Percentiles rank a stretch among this genome's conserved stretches.
phyloP scores from a whole-genome alignment of 2,329 filamentous ascomycete genomes.

The Calonectria hongkongensis region DNA sequence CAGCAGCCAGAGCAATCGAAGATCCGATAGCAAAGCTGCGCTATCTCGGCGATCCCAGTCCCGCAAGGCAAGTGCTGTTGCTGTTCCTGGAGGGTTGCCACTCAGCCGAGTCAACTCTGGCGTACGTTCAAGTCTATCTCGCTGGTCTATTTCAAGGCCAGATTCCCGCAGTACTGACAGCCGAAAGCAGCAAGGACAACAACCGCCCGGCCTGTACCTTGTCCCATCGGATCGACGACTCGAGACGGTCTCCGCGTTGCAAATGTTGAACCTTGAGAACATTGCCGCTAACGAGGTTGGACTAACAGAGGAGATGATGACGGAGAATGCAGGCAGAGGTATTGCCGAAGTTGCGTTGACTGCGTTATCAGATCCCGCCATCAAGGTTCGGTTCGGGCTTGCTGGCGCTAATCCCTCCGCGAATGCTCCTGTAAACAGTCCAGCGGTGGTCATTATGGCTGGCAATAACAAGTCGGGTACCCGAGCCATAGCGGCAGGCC shows the following conservation, averaged over 20 bases:
- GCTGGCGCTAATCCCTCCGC: constrained; percentile 62
- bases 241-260: constrained; percentile 81
- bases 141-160: constrained; percentile 56
- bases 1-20: constrained; percentile 69
- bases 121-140: constrained; percentile 60
- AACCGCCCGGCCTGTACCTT: constrained; percentile 71
- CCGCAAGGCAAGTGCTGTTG: constrained; percentile 71
- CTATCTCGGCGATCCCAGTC: constrained; percentile 72
- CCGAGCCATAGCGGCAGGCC: constrained; percentile 87
- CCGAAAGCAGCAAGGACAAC: constrained; percentile 60
- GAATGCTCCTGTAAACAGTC: constrained; percentile 56
- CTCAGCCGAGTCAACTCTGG: constrained; percentile 70
- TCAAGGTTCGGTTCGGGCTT: constrained; percentile 70
- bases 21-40: constrained; percentile 72
- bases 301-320: constrained; percentile 91
- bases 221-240: constrained; percentile 74
- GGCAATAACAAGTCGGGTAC: constrained; percentile 96
- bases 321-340: constrained; percentile 91
- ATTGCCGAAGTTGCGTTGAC: constrained; percentile 89
- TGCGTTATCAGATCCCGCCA: constrained; percentile 78
- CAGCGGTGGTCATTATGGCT: constrained; percentile 83
- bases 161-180: constrained; percentile 59
- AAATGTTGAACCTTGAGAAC: constrained; percentile 95
- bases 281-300: constrained; percentile 92
- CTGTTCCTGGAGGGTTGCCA: constrained; percentile 60